These are phyloP conservation scores for Borealophlyctis nickersoniae DNA, from an alignment of 192 early-diverging fungal species.

Conservation along the genomic window DNA sequence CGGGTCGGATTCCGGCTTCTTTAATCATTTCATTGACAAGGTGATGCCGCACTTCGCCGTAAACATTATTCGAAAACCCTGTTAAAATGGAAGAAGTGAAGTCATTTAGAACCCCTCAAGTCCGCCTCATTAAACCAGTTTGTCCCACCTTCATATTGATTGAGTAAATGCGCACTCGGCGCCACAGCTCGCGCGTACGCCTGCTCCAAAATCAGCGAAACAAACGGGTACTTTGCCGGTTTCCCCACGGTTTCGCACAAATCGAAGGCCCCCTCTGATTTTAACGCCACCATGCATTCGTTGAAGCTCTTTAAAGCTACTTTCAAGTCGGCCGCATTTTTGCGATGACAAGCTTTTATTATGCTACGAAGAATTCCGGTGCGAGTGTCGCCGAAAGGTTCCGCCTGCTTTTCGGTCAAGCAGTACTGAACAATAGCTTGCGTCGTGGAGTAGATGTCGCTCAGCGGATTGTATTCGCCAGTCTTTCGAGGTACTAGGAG, in stretches of 20 bases:
- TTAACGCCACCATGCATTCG: constrained; percentile 44
- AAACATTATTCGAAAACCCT: constrained; percentile 92
- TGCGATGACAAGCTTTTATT: constrained; percentile 72
- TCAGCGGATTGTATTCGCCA: constrained; percentile 80
- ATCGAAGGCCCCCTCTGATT: constrained; percentile 38
- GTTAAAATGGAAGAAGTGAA: neutral
- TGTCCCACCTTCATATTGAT: constrained; percentile 64
- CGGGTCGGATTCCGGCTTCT: constrained; percentile 57
- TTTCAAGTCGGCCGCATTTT: constrained; percentile 63
- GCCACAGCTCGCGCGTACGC: constrained; percentile 85
- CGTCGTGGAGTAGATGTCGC: constrained; percentile 73
- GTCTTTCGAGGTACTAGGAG: constrained; percentile 19
- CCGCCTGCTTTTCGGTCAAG: constrained; percentile 38
- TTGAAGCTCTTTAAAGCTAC: constrained; percentile 74
- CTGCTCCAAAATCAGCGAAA: constrained; percentile 83
- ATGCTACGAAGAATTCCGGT: constrained; percentile 72
- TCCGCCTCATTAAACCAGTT: no score
- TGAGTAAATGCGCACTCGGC: constrained; percentile 66
- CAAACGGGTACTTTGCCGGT: constrained; percentile 59
- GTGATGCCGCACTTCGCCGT: constrained; percentile 87
- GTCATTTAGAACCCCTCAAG: constrained; percentile 25
- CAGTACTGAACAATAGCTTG: constrained; percentile 64
- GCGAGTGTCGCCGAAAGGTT: constrained; percentile 59
- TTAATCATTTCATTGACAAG: constrained; percentile 83
- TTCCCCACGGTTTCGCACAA: constrained; percentile 28